phyloP scores from a whole-genome alignment of 176 grass and related monocot species.

The Secale cereale region DNA sequence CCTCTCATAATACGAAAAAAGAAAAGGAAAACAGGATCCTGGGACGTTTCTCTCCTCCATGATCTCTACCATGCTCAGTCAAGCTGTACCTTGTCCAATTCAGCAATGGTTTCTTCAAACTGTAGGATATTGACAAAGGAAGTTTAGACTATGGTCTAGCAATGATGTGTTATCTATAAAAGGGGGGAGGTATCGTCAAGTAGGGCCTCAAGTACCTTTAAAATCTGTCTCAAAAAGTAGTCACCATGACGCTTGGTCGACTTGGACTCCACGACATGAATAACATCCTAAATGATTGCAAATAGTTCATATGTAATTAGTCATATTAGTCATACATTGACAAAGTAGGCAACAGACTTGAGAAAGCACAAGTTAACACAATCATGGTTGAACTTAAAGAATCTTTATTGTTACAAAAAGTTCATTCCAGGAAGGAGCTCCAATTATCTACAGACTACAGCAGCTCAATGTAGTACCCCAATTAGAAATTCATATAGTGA shows the following conservation, averaged over 20 bases:
- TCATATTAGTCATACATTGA: neutral
- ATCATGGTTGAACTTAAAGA: neutral
- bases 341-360: neutral
- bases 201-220: conserved; percentile 52
- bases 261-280: conserved; percentile 88
- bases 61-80: conserved; percentile 47
- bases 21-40: neutral
- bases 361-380: neutral
- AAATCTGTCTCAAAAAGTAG: conserved; percentile 95
- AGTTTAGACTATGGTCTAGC: neutral
- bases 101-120: conserved; percentile 90
- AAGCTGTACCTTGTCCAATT: conserved; percentile 81
- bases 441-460: neutral
- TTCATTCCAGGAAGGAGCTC: neutral
- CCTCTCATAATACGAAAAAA: conserved; percentile 20
- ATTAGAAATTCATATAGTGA: neutral
- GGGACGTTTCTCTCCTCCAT: neutral
- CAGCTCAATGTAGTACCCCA: neutral
- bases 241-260: conserved; percentile 69
- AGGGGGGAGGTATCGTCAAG: neutral
- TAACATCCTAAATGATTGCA: conserved; percentile 55
- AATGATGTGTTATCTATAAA: neutral
- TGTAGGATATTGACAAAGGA: conserved; percentile 20
- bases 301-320: neutral
- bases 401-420: neutral